A percentile compares a stretch with the other conserved stretches of the same genome.
Conservation (phyloP, 805 yeast species). For the Schizosaccharomyces cryophilus region DNA sequence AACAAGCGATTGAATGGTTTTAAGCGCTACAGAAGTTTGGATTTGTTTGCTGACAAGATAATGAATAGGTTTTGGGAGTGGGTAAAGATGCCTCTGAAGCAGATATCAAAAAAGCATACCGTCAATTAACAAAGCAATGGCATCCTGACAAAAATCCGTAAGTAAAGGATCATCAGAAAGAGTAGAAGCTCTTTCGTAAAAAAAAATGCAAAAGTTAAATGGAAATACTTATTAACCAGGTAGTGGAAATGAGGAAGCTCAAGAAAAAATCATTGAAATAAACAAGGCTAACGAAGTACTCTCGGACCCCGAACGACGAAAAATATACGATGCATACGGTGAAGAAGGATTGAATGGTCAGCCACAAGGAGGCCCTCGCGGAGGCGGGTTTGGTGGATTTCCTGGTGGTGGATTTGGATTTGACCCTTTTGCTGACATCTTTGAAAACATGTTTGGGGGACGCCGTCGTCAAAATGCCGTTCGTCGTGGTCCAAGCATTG, state of each 20-base stretch:
- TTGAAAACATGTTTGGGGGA: constrained; percentile 36
- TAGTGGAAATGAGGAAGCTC: constrained; percentile 49
- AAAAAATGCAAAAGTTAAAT: neutral
- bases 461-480: constrained; percentile 15
- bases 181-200: neutral
- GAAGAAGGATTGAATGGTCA: constrained; percentile 35
- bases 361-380: constrained; percentile 14
- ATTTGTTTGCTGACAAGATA: neutral
- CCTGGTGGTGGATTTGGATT: neutral
- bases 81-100: constrained; percentile 42
- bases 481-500: constrained; percentile 37
- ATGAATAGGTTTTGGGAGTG: constrained; percentile 36
- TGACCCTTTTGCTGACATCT: constrained; percentile 28
- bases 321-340: constrained; percentile 53
- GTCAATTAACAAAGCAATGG: constrained; percentile 55
- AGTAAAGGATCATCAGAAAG: neutral
- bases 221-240: neutral
- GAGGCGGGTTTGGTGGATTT: constrained; percentile 10
- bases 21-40: constrained; percentile 3
- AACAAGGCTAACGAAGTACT: constrained; percentile 85
- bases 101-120: constrained; percentile 66
- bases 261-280: constrained; percentile 63
- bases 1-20: constrained; percentile 1
- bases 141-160: constrained; percentile 83
- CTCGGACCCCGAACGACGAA: constrained; percentile 42